Conservation (phyloP, 2,329 filamentous ascomycete genomes). For the Aspergillus oerlinghausenensis region DNA sequence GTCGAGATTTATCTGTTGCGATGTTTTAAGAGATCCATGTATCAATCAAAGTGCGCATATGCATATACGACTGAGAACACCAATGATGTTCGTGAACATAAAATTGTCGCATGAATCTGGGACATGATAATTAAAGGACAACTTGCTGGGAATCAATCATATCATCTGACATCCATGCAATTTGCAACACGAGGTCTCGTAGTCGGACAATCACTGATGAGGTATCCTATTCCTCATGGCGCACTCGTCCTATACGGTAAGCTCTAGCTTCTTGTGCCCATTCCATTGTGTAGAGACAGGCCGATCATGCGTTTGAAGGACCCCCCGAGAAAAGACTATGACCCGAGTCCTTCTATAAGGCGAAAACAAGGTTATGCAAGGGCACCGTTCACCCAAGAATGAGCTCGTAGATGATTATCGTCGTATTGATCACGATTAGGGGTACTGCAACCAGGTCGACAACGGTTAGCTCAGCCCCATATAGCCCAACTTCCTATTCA, state of each 20-base stretch:
- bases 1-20: background rate
- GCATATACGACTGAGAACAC: background rate
- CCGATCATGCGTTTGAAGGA: background rate
- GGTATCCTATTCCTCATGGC: background rate
- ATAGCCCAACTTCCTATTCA: background rate
- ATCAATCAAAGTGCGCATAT: background rate
- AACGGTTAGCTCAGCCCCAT: background rate
- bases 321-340: background rate
- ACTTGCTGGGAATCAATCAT: background rate
- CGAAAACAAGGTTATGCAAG: background rate
- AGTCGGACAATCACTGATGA: background rate
- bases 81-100: background rate
- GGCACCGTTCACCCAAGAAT: constrained; percentile 58
- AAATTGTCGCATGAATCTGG: background rate
- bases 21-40: background rate
- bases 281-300: background rate
- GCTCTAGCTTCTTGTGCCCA: background rate
- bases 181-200: background rate
- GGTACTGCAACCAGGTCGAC: constrained; percentile 56
- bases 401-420: constrained; percentile 79
- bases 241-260: background rate
- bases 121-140: background rate
- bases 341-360: background rate
- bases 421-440: constrained; percentile 73
- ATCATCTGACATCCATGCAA: background rate